Percentiles rank a stretch among this genome's conserved stretches.
These are phyloP conservation scores for Tricholoma furcatifolium DNA, from an alignment of 768 basidiomycete species.

Conservation along the genomic window DNA sequence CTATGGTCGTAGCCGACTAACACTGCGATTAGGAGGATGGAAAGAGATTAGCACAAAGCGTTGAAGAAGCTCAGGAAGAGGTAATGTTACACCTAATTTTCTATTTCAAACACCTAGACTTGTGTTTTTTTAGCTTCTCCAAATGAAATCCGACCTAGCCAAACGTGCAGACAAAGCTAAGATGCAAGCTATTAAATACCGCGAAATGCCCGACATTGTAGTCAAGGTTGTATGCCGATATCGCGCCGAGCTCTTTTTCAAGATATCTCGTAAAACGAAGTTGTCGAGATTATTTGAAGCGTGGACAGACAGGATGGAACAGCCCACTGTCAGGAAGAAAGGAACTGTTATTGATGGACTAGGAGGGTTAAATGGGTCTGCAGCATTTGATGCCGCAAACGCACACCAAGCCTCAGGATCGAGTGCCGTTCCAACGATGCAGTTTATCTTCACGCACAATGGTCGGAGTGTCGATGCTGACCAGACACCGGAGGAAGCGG, in stretches of 20 bases:
- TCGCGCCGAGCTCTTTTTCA: constrained; percentile 90
- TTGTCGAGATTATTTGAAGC: constrained; percentile 80
- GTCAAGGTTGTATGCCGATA: constrained; percentile 88
- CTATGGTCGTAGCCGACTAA: constrained; percentile 13
- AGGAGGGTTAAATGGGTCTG: constrained; percentile 44
- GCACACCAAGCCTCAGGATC: constrained; percentile 38
- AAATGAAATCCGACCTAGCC: constrained; percentile 82
- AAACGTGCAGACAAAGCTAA: constrained; percentile 79
- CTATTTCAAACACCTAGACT: constrained; percentile 10
- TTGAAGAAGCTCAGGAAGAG: constrained; percentile 88
- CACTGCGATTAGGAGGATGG: constrained; percentile 68
- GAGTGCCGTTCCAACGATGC: constrained; percentile 47
- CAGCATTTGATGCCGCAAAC: constrained; percentile 50
- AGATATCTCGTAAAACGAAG: constrained; percentile 88
- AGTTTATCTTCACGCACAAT: constrained; percentile 85
- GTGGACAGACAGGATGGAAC: constrained; percentile 89
- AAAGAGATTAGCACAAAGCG: constrained; percentile 72
- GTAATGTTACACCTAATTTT: constrained; percentile 31
- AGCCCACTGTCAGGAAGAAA: constrained; percentile 44
- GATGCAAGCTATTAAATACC: constrained; percentile 76
- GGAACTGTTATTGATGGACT: constrained; percentile 26
- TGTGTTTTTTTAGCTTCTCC: constrained; percentile 49
- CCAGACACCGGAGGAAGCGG: constrained; percentile 82
- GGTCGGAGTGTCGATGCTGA: constrained; percentile 79
- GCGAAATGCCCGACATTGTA: constrained; percentile 86